Base-by-base conservation (phyloP, 352 stramenopile species). In the Bremia lactucae region DNA sequence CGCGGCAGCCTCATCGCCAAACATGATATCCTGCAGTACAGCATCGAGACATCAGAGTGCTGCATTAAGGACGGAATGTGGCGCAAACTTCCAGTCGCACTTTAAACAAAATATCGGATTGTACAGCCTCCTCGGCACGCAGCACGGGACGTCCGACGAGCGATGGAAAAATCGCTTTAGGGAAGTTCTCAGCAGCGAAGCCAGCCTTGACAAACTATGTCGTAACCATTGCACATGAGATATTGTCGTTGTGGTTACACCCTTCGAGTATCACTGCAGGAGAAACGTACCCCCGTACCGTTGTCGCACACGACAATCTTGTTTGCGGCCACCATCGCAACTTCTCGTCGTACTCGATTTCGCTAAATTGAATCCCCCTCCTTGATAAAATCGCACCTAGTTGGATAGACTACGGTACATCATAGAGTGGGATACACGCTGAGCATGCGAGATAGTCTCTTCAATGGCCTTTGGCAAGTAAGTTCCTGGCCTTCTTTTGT, bases 151-250 rank as follows among this genome's bases (percentile, higher is more conserved):
- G 77, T 1, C 93, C 93, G 3, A 98, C 77, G 25, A 98, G 84
- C 22, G 86, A 96, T 36, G 92, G 93, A 64, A 97, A 97, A 49
- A 97, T 95, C 47, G 72, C 83, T 47, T 81, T 80, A 21, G 93
- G 93, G 48, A 97, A 96, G 59, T 97, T 97, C 53, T 97, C 87
- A 19, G 82, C 87, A 13, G 91, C 91, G 55, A 96, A 97, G 2
- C 92, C 91, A 23, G 76, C 74, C 68, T 97, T 94, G n/a, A 94
- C 78, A 55, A 88, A 90, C 75, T 89, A 49, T 5, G 11, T 23
- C 21, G 25, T 11, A 38, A n/a, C n/a, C n/a, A n/a, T n/a, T n/a
- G n/a, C n/a, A n/a, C n/a, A n/a, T n/a, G n/a, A n/a, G n/a, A n/a
- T n/a, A n/a, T n/a, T n/a, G n/a, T n/a, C n/a, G n/a, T n/a, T n/a